Percentiles rank a stretch among this genome's conserved stretches.
Conservation (phyloP, 164 flowering plant species). For the Vitis amurensis region DNA sequence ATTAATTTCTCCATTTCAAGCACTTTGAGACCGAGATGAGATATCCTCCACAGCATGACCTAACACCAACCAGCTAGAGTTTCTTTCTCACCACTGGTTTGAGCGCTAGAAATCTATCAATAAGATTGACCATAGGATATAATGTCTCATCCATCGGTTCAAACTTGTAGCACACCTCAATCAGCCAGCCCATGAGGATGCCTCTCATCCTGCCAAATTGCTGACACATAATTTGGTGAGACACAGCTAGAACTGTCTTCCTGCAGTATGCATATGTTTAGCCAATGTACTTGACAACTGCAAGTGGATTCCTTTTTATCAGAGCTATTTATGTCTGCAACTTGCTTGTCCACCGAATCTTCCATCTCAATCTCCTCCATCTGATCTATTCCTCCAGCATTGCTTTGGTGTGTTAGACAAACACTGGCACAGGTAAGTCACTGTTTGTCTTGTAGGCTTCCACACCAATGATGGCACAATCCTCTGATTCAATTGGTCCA, state of each 20-base stretch:
- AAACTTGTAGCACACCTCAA: constrained; percentile 95
- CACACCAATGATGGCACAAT: constrained; percentile 45
- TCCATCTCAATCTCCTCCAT: constrained; percentile 93
- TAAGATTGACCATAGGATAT: constrained; percentile 69
- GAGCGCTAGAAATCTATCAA: constrained; percentile 71
- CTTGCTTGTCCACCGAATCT: constrained; percentile 50
- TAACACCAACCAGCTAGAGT: constrained; percentile 83
- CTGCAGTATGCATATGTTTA: constrained; percentile 62
- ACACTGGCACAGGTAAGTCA: constrained; percentile 53
- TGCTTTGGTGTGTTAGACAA: constrained; percentile 70
- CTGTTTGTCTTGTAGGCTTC: constrained; percentile 32
- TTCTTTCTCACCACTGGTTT: constrained; percentile 66
- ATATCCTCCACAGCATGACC: constrained; percentile 86
- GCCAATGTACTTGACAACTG: constrained; percentile 82
- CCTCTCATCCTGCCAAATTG: constrained; percentile 83
- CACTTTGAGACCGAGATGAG: constrained; percentile 81
- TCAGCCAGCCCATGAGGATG: constrained; percentile 89
- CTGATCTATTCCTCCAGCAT: constrained; percentile 66
- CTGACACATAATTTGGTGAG: constrained; percentile 58
- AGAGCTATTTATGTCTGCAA: constrained; percentile 60
- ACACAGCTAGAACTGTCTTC: constrained; percentile 53
- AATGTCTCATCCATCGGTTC: constrained; percentile 85
- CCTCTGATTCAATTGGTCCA: constrained; percentile 29
- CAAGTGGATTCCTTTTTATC: constrained; percentile 66
- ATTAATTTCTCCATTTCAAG: constrained; percentile 62